Conservation (phyloP, 805 yeast genomes). For the Vanderwaltozyma tropicalis region DNA sequence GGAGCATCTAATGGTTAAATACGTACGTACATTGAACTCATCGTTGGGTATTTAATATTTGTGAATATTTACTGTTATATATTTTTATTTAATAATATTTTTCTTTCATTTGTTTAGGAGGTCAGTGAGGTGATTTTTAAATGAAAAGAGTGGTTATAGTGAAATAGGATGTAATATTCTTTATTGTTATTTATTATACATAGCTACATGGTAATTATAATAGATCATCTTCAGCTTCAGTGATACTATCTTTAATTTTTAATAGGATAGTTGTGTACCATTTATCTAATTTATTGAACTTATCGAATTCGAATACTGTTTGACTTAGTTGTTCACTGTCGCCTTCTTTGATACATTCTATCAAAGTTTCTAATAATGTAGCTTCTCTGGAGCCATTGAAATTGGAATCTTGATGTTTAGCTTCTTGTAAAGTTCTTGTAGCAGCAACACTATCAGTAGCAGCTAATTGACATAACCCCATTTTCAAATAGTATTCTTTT, state of each 20-base stretch:
- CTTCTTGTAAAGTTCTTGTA: constrained; percentile 53
- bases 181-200: neutral
- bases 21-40: no score
- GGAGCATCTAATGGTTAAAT: no score
- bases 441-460: constrained; percentile 83
- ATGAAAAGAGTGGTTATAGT: neutral
- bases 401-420: constrained; percentile 59
- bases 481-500: constrained; percentile 83
- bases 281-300: constrained; percentile 77
- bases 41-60: no score
- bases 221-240: constrained; percentile 61
- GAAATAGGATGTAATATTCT: neutral
- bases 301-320: constrained; percentile 74
- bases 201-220: constrained; percentile 12
- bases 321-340: constrained; percentile 69
- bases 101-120: neutral
- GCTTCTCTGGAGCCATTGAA: constrained; percentile 69
- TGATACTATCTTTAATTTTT: constrained; percentile 65
- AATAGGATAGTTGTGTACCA: constrained; percentile 80
- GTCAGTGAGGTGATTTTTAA: neutral
- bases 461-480: constrained; percentile 74
- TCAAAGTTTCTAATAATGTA: constrained; percentile 52
- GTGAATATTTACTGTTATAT: no score
- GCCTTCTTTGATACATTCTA: constrained; percentile 68
- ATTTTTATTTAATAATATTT: no score